phyloP scores from a whole-genome alignment of 1,284 basidiomycete genomes.

The Violaceomyces palustris region DNA sequence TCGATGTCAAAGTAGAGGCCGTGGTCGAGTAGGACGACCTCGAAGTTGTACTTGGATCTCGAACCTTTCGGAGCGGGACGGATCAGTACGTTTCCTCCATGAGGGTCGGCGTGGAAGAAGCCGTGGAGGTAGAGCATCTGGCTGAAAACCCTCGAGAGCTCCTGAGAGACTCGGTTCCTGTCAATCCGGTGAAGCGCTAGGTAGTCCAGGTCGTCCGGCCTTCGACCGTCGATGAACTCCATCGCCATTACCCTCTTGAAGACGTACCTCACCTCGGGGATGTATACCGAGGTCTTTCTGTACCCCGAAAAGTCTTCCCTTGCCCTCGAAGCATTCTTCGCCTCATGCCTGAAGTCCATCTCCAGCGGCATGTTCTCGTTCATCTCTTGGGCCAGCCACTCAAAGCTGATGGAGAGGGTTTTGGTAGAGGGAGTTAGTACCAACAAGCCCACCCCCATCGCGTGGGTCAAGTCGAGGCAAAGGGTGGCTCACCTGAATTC shows the following conservation, averaged over 20 bases:
- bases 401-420: too few species aligned
- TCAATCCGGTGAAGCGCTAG: slow-evolving; percentile 80
- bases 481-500: too few species aligned
- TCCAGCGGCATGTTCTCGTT: slow-evolving; percentile 77
- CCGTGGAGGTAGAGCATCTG: slow-evolving; percentile 97
- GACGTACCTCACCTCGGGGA: slow-evolving; percentile 79
- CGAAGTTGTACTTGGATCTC: slow-evolving; percentile 48
- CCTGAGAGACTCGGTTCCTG: slow-evolving; percentile 84
- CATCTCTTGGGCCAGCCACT: slow-evolving; percentile 51
- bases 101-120: slow-evolving; percentile 55
- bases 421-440: too few species aligned
- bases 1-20: slow-evolving; percentile 52
- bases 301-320: slow-evolving; percentile 64
- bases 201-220: slow-evolving; percentile 84
- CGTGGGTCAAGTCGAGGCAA: too few species aligned
- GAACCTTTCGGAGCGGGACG: slow-evolving; percentile 48
- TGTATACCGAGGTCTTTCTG: slow-evolving; percentile 65
- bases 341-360: slow-evolving; percentile 89
- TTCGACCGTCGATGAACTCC: slow-evolving; percentile 80
- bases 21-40: slow-evolving; percentile 50
- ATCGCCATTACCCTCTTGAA: slow-evolving; percentile 83
- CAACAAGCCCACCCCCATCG: too few species aligned
- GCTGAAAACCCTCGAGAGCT: slow-evolving; percentile 69
- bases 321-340: slow-evolving; percentile 72
- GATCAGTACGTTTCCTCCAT: slow-evolving; percentile 78